Evolutionary conservation across 176 grass and related monocot species (phyloP), one percentile per base, ranked within the genome.

Genomic region (Oryza glumipatula): DNA sequence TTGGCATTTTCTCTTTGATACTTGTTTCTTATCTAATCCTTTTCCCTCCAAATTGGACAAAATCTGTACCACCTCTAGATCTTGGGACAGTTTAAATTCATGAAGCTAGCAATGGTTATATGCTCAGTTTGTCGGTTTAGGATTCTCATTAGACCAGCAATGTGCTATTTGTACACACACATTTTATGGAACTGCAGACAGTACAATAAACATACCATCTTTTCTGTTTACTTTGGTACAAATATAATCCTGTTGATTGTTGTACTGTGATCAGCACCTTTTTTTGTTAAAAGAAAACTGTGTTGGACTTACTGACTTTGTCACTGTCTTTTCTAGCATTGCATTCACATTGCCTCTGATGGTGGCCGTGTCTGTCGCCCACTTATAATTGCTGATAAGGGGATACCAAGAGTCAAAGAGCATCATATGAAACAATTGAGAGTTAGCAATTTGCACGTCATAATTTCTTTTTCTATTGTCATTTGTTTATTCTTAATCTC

Each of bases 361-460:
- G 95, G 95, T 41, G 95, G 95, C 45, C 95, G 93, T 83, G 95
- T 98, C 83, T 98, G 95, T 60, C 93, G 95, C 11, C 95, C 95
- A 83, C 91, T 98, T 82, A 86, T 98, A 80, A 98, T 98, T 90
- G 95, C 95, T 81, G 95, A 98, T 88, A 90, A 92, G 48, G 93
- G 93, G n/a, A 73, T 91, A 60, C 90, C 95, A 82, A 93, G 95
- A 82, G 89, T 98, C 73, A 92, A 90, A 83, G 91, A 98, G 70
- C 60, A 89, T 90, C 95, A 98, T 65, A 88, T 95, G 91, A 93
- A 92, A 92, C 87, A 95, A 84, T 68, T 98, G 80, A 90, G 90
- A 91, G 95, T 98, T 79, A 81, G 78, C 76, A 75, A 78, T 72
- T 52, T 67, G 6, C 28, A 54, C 45, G 52, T 6, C 36, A 58